phyloP scores from a whole-genome alignment of 1,139 yeast species.

The Lipomyces yarrowii region DNA sequence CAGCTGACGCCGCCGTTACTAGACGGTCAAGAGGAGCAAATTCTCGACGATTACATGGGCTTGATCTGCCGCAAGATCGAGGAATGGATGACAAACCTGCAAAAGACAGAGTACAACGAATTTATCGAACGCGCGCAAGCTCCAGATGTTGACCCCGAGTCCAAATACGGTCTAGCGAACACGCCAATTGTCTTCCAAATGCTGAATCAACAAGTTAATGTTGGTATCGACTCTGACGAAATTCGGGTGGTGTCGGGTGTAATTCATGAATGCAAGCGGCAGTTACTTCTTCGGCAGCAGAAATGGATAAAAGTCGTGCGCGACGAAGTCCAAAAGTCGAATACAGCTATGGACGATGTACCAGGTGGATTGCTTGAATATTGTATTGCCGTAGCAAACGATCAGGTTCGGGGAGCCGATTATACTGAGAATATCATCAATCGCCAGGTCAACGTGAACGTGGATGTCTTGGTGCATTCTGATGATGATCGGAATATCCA shows the following conservation, averaged over 20 bases:
- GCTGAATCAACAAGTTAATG: slow-evolving; percentile 90
- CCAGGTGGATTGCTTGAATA: slow-evolving; percentile 83
- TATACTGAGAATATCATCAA: slow-evolving; percentile 79
- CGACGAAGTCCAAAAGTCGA: slow-evolving; percentile 54
- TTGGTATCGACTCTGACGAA: slow-evolving; percentile 85
- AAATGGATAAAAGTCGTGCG: slow-evolving; percentile 49
- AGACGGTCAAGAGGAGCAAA: slow-evolving; percentile 68
- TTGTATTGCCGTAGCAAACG: slow-evolving; percentile 80
- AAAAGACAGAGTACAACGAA: slow-evolving; percentile 61
- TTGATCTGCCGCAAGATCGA: slow-evolving; percentile 70
- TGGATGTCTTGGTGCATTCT: slow-evolving; percentile 27
- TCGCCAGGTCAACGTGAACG: slow-evolving; percentile 22
- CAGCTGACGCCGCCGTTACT: slow-evolving; percentile 48
- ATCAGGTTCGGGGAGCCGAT: slow-evolving; percentile 83
- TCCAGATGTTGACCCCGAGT: slow-evolving; percentile 71
- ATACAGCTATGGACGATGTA: slow-evolving; percentile 51
- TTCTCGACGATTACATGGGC: slow-evolving; percentile 69
- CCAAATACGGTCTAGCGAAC: slow-evolving; percentile 61
- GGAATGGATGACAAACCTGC: slow-evolving; percentile 77
- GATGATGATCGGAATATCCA: slow-evolving; percentile 22
- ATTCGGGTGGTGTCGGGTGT: slow-evolving; percentile 84
- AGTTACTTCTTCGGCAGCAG: slow-evolving; percentile 60
- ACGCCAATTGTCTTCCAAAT: slow-evolving; percentile 78
- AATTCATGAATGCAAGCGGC: slow-evolving; percentile 67
- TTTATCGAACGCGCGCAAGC: slow-evolving; percentile 66